Percentiles rank a stretch among this genome's conserved stretches.
Evolutionary conservation across 2,329 filamentous ascomycete genomes (phyloP).

Genomic region (Exutisphaerella laricina): DNA sequence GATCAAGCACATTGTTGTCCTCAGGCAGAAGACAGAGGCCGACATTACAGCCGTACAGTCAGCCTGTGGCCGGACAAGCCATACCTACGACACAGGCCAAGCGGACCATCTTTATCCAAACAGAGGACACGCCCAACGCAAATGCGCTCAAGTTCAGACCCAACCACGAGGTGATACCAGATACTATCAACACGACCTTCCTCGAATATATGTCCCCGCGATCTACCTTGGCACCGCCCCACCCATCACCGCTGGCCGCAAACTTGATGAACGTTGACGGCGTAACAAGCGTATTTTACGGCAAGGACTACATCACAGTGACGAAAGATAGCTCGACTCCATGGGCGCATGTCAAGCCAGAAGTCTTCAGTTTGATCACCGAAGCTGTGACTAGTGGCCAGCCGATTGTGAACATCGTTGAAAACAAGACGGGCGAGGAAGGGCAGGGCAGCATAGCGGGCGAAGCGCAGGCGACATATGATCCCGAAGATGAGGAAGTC

Average conservation of each 20-base stretch:
- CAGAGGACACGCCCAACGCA: constrained; percentile 87
- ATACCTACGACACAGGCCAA: constrained; percentile 22
- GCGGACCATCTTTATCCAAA: constrained; percentile 95
- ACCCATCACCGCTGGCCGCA: constrained; percentile 77
- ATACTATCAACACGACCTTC: constrained; percentile 62
- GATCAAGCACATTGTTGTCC: constrained; percentile 21
- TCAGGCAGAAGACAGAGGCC: constrained; percentile 22
- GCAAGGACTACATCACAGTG: constrained; percentile 91
- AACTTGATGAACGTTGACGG: constrained; percentile 91
- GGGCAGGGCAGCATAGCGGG: constrained; percentile 43
- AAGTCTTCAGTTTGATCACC: constrained; percentile 91
- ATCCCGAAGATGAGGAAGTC: constrained; percentile 88
- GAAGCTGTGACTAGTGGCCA: constrained; percentile 83
- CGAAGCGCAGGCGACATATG: constrained; percentile 71
- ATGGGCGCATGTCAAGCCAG: constrained; percentile 92
- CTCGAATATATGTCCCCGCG: constrained; percentile 89
- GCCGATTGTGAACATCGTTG: constrained; percentile 67
- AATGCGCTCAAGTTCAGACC: constrained; percentile 94
- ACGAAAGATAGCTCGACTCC: constrained; percentile 82
- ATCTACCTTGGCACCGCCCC: constrained; percentile 77
- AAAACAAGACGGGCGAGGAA: constrained; percentile 51
- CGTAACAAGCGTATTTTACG: constrained; percentile 92
- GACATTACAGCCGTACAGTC: constrained; percentile 19
- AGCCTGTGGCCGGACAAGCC: constrained; percentile 29
- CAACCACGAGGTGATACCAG: constrained; percentile 78